phyloP scores from a whole-genome alignment of 192 early-diverging fungal genomes.

The Coemansia sp. region DNA sequence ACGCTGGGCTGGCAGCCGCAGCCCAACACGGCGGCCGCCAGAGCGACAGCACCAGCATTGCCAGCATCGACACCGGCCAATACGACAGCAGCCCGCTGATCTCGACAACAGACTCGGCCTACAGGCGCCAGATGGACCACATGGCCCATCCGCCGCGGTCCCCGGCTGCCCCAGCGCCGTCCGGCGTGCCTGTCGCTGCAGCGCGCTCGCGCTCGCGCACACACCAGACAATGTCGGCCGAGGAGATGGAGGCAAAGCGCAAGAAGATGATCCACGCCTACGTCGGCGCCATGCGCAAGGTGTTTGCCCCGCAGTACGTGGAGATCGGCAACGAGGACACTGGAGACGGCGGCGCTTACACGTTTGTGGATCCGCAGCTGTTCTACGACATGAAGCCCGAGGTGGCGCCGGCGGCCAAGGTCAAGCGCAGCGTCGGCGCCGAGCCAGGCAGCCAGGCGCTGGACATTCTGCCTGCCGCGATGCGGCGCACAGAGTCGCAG shows the following conservation, averaged over 20 bases:
- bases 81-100: constrained; percentile 53
- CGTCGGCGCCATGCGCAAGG: constrained; percentile 57
- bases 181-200: constrained; percentile 19
- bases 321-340: constrained; percentile 60
- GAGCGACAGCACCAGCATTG: constrained; percentile 38
- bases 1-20: constrained; percentile 9
- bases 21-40: constrained; percentile 13
- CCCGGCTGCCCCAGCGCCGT: constrained; percentile 2
- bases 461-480: constrained; percentile 10
- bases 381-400: constrained; percentile 68
- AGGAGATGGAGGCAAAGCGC: constrained; percentile 32
- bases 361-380: constrained; percentile 84
- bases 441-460: constrained; percentile 15
- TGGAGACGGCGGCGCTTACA: constrained; percentile 56
- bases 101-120: constrained; percentile 31
- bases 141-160: background rate
- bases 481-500: constrained; percentile 42
- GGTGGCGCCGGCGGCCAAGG: constrained; percentile 30
- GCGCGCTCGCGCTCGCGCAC: constrained; percentile 40
- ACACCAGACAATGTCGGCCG: constrained; percentile 23
- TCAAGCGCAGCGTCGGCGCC: constrained; percentile 12
- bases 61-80: constrained; percentile 36
- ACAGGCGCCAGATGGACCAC: background rate
- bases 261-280: constrained; percentile 59
- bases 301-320: constrained; percentile 68